Evolutionary conservation across 495 filamentous ascomycete genomes (phyloP).

Genomic region (Talaromyces thailandensis): DNA sequence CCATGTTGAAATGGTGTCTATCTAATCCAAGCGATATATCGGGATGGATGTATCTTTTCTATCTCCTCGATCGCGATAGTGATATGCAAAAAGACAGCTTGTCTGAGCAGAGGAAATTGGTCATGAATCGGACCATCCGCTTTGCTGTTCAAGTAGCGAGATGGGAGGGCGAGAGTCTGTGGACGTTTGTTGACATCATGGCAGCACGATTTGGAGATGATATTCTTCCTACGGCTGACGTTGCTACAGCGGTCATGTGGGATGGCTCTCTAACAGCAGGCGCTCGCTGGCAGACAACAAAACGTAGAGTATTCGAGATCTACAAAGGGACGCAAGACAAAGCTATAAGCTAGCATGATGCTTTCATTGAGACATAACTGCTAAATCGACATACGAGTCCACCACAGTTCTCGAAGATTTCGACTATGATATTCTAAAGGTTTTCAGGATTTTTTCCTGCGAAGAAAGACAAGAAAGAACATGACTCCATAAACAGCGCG

Average conservation of each 20-base stretch:
- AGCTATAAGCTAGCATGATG: not conserved
- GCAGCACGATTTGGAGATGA: constrained; percentile 13
- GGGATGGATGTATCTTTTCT: constrained; percentile 60
- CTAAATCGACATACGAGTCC: not conserved
- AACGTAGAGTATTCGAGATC: not conserved
- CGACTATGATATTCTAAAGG: not conserved
- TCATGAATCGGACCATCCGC: constrained; percentile 16
- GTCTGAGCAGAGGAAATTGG: not conserved
- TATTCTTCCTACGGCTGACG: not conserved
- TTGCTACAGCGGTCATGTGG: not conserved
- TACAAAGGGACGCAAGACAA: not conserved
- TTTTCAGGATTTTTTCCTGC: not conserved
- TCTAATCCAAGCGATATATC: constrained; percentile 65
- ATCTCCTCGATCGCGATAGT: constrained; percentile 28
- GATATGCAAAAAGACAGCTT: constrained; percentile 4
- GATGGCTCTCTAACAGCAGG: not conserved
- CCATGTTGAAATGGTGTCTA: constrained; percentile 46
- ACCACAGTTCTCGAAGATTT: not conserved
- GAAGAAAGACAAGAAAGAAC: not conserved
- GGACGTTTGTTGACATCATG: constrained; percentile 32
- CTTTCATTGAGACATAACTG: not conserved
- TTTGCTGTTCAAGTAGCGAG: constrained; percentile 30
- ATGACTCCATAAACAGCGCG: not conserved
- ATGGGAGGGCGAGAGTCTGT: constrained; percentile 39
- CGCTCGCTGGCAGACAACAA: not conserved